Base-by-base conservation (phyloP, 2,329 filamentous ascomycete species). In the Colletotrichum limetticola region DNA sequence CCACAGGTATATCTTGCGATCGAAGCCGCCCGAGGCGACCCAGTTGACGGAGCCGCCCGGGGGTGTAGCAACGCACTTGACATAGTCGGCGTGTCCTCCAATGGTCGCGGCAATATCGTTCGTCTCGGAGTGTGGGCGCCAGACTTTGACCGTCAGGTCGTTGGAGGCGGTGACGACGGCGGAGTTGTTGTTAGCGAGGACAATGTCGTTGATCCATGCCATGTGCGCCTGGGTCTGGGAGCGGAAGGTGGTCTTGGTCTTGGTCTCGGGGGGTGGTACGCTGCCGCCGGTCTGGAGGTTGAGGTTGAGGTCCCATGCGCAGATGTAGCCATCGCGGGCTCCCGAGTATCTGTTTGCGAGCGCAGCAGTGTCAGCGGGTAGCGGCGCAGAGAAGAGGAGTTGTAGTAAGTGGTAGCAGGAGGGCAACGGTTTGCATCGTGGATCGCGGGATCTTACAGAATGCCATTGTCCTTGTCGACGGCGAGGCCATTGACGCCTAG, bases 131-230 rank as follows among this genome's bases (percentile, higher is more conserved):
- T 91, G 86, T 7, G 96, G 96, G 68, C 95, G 91, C 97, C 95
- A 98, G 78, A 97, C 85, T 82, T 97, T 97, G 80, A 98, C 95
- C 9, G 95, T 95, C 74, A 97, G 91, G 81, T 98, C 95, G n/a
- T 95, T 97, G 5, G 95, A 98, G 24, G 94, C 95, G 11, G 95
- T 97, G 37, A 98, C 93, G 61, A 98, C 87, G 26, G 94, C 93
- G 22, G 91, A 87, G 78, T 95, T 94, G 78, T 92, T 90, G 79
- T 95, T 91, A 8, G 93, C 93, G 67, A 98, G 89, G 26, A 92
- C 90, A 75, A 98, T 94, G 82, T 98, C 95, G 84, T 98, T 98
- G 84, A 98, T 93, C 95, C 95, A 98, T 83, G 97, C 95, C 63
- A 95, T 98, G 82, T 98, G 95, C 9, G 95, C 95, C 76, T 91